These are phyloP conservation scores for Waltiozyma sp. DNA, from an alignment of 1,139 yeast genomes.

Conservation along the genomic window DNA sequence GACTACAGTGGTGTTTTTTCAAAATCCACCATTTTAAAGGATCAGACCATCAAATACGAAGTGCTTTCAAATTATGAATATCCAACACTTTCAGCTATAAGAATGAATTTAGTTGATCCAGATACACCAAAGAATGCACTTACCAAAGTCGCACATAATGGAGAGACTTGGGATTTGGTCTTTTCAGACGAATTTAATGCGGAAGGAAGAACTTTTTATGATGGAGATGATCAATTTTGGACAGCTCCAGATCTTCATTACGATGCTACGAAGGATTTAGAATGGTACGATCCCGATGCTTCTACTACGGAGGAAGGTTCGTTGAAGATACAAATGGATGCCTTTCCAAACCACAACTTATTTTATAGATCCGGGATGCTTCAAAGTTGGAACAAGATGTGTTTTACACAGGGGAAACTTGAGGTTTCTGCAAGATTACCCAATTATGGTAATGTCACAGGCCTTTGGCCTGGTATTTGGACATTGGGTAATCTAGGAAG, in stretches of 20 bases:
- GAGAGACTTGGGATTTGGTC: conserved; percentile 58
- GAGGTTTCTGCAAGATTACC: conserved; percentile 67
- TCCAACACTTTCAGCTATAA: conserved; percentile 48
- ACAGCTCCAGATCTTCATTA: conserved; percentile 67
- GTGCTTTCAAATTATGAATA: conserved; percentile 46
- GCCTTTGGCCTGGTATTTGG: conserved; percentile 91
- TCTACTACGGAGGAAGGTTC: conserved; percentile 58
- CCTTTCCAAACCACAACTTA: conserved; percentile 57
- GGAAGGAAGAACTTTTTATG: conserved; percentile 74
- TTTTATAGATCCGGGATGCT: conserved; percentile 78
- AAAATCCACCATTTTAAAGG: too few species aligned
- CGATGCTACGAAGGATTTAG: conserved; percentile 72
- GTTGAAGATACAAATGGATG: conserved; percentile 57
- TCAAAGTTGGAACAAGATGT: conserved; percentile 74
- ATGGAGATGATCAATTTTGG: conserved; percentile 80
- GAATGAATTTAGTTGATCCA: conserved; percentile 57
- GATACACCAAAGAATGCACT: conserved; percentile 59
- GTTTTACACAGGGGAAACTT: conserved; percentile 66
- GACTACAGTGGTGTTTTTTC: neutral
- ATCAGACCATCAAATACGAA: conserved; percentile 21
- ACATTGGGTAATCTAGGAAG: conserved; percentile 78
- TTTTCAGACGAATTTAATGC: conserved; percentile 79
- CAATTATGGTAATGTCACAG: conserved; percentile 55
- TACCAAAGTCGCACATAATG: conserved; percentile 36
- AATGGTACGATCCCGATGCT: conserved; percentile 87